phyloP scores from a whole-genome alignment of 2,329 filamentous ascomycete species.

The Aspergillus felis region DNA sequence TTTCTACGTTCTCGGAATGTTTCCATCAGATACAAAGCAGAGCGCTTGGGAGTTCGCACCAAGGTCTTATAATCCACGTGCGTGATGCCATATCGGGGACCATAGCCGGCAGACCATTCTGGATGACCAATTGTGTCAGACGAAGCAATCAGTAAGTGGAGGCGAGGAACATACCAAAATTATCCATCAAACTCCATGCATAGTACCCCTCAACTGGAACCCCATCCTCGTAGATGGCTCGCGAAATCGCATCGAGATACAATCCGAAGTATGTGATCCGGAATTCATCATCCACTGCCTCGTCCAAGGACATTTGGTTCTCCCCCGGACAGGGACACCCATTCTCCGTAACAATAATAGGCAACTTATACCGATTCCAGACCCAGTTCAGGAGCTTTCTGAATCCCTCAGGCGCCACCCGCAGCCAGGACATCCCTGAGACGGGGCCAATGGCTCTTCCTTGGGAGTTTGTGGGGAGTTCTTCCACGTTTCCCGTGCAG shows the following conservation, averaged over 20 bases:
- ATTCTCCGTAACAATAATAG: constrained; percentile 9
- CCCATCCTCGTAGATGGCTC: constrained; percentile 5
- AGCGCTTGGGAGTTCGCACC: constrained; percentile 4
- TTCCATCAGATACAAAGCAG: constrained; percentile 4
- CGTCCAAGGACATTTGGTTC: not conserved
- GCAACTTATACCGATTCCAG: constrained; percentile 1
- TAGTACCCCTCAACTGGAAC: constrained; percentile 8
- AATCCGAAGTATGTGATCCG: constrained; percentile 2
- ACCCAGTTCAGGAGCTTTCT: constrained; percentile 6
- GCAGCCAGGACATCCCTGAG: constrained; percentile 8
- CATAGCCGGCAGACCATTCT: constrained; percentile 15
- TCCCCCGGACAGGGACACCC: constrained; percentile 7
- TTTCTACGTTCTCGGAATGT: constrained; percentile 1
- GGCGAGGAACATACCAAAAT: constrained; percentile 8
- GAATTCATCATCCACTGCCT: constrained; percentile 4
- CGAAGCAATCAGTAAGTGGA: not conserved
- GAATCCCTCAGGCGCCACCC: constrained; percentile 3
- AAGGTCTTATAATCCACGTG: constrained; percentile 10
- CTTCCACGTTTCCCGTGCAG: constrained; percentile 8
- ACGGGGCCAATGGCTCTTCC: constrained; percentile 2
- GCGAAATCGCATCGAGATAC: constrained; percentile 4
- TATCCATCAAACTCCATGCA: constrained; percentile 15
- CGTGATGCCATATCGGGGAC: constrained; percentile 9
- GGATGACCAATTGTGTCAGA: not conserved
- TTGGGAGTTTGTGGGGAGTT: constrained; percentile 2